Evolutionary conservation across 768 basidiomycete species (phyloP), one percentile per base, ranked within the genome.

Genomic region (Inosperma sp.): DNA sequence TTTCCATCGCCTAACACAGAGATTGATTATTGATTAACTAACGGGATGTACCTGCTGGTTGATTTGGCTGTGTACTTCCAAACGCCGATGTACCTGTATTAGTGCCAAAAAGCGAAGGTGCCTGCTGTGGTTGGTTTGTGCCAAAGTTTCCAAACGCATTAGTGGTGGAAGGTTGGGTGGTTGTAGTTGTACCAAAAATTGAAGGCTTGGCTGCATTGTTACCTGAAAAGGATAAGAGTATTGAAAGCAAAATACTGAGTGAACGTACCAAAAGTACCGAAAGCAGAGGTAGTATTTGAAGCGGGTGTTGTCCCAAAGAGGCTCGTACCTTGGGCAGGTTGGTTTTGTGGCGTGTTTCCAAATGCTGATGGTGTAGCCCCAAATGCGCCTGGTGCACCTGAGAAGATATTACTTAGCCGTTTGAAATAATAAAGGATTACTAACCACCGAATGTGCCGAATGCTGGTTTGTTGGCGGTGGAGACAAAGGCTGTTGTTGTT

Each of bases 101-200:
- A 45, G 23, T 37, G 17, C 50, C 50, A 41, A 62, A 63, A 5
- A 56, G 55, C 2, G 61, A 57, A 8, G 60, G 52, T 19, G 34
- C 47, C 39, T 67, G 69, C 35, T 63, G 62, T 29, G 50, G 53
- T 13, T 57, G 56, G 19, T 57, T 51, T 29, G 13, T 56, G 62
- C 72, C 70, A 52, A 76, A 75, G 4, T 59, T 54, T 40, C 67
- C 65, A 58, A 73, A 72, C 25, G 55, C 53, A 33, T 65, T 58
- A 21, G 63, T 51, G 29, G 67, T 47, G 10, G 63, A 52, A 43
- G 66, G 65, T 36, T 66, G 65, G 3, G 54, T 45, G 7, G 53
- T 40, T 27, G 54, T 48, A 9, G 63, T 57, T 44, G 68, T 64
- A 17, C 71, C 72, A 56, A 75, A 76, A 3, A 72, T 36, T 7